Conservation (phyloP, 1,284 basidiomycete genomes). For the Meira miltonrushii region DNA sequence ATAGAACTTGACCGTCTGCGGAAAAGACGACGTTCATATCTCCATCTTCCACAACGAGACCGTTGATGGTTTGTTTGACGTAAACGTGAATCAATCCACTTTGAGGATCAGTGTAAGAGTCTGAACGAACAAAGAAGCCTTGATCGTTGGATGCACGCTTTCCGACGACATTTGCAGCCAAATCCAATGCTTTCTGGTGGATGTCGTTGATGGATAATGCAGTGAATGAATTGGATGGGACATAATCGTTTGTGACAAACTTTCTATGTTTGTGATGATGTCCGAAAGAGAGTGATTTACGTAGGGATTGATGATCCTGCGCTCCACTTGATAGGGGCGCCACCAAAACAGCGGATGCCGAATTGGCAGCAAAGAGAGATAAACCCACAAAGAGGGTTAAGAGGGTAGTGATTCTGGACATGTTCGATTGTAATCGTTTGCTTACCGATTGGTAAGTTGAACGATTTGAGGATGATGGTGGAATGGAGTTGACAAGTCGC, state of each 20-base stretch:
- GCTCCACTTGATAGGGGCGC: no score
- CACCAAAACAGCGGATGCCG: no score
- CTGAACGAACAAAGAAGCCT: constrained; percentile 30
- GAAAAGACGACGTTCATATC: constrained; percentile 30
- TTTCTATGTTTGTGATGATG: constrained; percentile 30
- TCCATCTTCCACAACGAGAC: constrained; percentile 33
- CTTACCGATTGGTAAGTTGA: no score
- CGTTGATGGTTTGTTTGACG: constrained; percentile 36
- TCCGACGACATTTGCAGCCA: neutral
- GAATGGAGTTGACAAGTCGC: no score
- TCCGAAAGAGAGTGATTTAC: constrained; percentile 38
- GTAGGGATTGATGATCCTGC: neutral
- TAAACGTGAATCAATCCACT: constrained; percentile 37
- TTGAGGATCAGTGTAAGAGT: constrained; percentile 36
- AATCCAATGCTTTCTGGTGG: neutral
- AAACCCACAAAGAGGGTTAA: no score
- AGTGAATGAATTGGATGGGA: neutral
- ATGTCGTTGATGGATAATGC: neutral
- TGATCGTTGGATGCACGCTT: neutral
- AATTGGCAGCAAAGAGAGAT: no score
- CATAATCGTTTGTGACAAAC: constrained; percentile 17
- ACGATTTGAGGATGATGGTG: no score
- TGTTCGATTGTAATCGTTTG: no score
- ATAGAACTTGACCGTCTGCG: constrained; percentile 26
- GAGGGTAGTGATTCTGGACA: no score